Percentiles rank a stretch among this genome's conserved stretches.
These are phyloP conservation scores for Amesomyces nigricolor DNA, from an alignment of 2,329 filamentous ascomycete genomes.

Conservation along the genomic window DNA sequence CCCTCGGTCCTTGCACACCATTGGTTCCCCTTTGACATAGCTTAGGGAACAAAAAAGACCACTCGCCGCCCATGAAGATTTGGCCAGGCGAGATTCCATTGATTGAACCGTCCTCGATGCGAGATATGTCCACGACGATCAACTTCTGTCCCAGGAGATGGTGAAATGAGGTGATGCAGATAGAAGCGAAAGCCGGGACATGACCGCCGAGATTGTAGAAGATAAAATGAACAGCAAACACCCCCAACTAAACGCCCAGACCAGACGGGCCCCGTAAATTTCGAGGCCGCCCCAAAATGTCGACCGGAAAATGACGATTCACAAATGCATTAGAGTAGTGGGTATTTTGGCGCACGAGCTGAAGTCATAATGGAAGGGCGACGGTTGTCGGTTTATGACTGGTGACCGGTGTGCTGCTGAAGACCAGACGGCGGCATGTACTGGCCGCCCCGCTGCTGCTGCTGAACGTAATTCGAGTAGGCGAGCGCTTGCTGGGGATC, in stretches of 20 bases:
- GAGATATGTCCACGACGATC: background rate
- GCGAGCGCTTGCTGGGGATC: conserved; percentile 74
- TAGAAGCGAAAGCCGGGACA: conserved; percentile 12
- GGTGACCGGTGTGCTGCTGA: conserved; percentile 76
- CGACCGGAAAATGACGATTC: conserved; percentile 35
- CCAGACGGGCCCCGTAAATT: conserved; percentile 38
- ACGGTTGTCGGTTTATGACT: conserved; percentile 50
- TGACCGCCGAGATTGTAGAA: conserved; percentile 17
- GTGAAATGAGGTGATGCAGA: conserved; percentile 7
- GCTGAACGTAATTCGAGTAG: conserved; percentile 78
- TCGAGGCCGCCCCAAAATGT: conserved; percentile 32
- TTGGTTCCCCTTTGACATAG: background rate
- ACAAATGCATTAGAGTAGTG: conserved; percentile 49
- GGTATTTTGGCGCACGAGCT: conserved; percentile 47
- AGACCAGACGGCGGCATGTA: conserved; percentile 80
- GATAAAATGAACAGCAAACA: conserved; percentile 24
- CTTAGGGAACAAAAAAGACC: background rate
- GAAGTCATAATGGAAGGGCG: conserved; percentile 29
- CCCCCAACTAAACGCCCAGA: conserved; percentile 37
- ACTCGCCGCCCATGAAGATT: background rate
- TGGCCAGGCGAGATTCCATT: background rate
- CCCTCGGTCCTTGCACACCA: conserved; percentile 3
- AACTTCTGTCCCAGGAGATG: conserved; percentile 1
- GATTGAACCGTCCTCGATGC: background rate
- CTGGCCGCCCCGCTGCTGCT: conserved; percentile 64